Evolutionary conservation across 768 basidiomycete genomes (phyloP).

Genomic region (Pisolithus sp.): DNA sequence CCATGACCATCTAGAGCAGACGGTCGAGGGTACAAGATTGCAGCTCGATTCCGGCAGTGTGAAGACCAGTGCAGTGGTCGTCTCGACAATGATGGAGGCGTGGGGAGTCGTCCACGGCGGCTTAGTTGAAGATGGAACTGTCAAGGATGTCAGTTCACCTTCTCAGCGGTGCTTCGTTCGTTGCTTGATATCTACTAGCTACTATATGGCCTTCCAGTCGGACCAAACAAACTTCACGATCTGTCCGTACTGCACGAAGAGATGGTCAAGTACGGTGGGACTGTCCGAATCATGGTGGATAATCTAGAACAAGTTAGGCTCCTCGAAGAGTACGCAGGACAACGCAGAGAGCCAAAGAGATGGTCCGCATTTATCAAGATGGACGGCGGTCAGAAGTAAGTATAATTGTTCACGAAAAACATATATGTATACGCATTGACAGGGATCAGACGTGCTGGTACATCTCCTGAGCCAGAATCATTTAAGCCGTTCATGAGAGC

Average conservation of each 20-base stretch:
- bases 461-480: constrained; percentile 43
- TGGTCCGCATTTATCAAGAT: constrained; percentile 84
- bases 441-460: constrained; percentile 62
- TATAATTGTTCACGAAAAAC: constrained; percentile 1
- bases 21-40: constrained; percentile 64
- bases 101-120: constrained; percentile 66
- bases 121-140: constrained; percentile 61
- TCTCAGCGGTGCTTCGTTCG: constrained; percentile 1
- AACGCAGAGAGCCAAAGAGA: constrained; percentile 31
- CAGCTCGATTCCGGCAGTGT: constrained; percentile 55
- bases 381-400: constrained; percentile 72
- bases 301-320: constrained; percentile 65
- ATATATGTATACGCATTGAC: constrained; percentile 6
- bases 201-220: constrained; percentile 73
- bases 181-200: constrained; percentile 42
- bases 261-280: constrained; percentile 47
- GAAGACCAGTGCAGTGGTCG: constrained; percentile 57
- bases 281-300: constrained; percentile 67
- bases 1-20: constrained; percentile 36
- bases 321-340: constrained; percentile 53
- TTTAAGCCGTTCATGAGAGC: constrained; percentile 51
- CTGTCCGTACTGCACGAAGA: constrained; percentile 54
- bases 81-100: constrained; percentile 81
- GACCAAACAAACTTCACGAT: constrained; percentile 65
- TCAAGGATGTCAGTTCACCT: constrained; percentile 61